phyloP scores from a whole-genome alignment of 768 basidiomycete genomes.

The Agrocybe pediades region DNA sequence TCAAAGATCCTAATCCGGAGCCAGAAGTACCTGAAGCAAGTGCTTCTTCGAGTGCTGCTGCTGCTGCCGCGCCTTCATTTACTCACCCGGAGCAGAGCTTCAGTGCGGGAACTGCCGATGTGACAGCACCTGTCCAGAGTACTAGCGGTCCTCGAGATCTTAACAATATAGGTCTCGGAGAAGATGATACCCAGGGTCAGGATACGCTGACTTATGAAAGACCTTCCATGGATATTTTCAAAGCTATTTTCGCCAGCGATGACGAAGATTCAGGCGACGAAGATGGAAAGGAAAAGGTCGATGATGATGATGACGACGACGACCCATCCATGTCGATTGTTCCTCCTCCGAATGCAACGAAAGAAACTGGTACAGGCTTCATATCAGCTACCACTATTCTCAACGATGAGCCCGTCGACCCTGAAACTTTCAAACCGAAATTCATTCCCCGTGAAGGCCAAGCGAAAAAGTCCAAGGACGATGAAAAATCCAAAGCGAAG shows the following conservation, averaged over 20 bases:
- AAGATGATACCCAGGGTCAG: constrained; percentile 86
- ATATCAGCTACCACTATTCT: constrained; percentile 16
- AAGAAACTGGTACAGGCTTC: constrained; percentile 14
- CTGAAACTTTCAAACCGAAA: constrained; percentile 83
- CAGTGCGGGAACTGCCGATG: constrained; percentile 6
- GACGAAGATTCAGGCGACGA: constrained; percentile 87
- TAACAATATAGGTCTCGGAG: constrained; percentile 85
- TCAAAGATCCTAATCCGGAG: constrained; percentile 81
- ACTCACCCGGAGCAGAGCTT: constrained; percentile 23
- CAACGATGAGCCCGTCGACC: constrained; percentile 43
- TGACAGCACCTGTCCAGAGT: constrained; percentile 15
- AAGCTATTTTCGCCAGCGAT: constrained; percentile 96
- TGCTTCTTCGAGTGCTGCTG: constrained; percentile 17
- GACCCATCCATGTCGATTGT: constrained; percentile 22
- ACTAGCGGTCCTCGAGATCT: constrained; percentile 53
- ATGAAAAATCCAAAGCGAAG: constrained; percentile 30
- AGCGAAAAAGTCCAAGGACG: constrained; percentile 41
- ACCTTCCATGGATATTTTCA: constrained; percentile 92
- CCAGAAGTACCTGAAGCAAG: constrained; percentile 40
- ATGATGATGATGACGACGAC: constrained; percentile 28
- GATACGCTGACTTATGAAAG: constrained; percentile 88
- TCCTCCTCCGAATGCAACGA: constrained; percentile 15
- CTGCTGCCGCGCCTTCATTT: constrained; percentile 13
- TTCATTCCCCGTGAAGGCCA: constrained; percentile 73
- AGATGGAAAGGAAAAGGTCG: constrained; percentile 27